Percentiles rank a stretch among this genome's conserved stretches.
phyloP scores from a whole-genome alignment of 2,329 filamentous ascomycete genomes.

The Lomentospora prolificans region DNA sequence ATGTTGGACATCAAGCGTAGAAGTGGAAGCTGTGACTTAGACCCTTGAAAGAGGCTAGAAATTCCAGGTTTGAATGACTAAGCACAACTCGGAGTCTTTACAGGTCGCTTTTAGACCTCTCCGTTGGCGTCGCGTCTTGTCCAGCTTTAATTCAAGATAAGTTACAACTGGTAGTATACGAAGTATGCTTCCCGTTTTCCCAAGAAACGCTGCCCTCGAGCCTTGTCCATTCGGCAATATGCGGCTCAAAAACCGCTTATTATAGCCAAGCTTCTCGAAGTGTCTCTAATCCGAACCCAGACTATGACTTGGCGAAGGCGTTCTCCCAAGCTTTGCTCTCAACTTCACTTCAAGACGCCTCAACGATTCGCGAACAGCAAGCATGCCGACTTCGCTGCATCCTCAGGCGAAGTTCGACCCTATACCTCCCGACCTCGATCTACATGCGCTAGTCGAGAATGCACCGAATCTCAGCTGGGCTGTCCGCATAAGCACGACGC shows the following conservation, averaged over 20 bases:
- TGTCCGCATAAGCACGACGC: conserved; percentile 65
- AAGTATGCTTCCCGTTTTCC: no score
- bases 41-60: background rate
- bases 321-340: background rate
- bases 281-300: no score
- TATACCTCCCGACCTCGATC: conserved; percentile 74
- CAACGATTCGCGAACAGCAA: conserved; percentile 15
- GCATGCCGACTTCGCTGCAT: conserved; percentile 65
- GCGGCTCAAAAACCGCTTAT: no score
- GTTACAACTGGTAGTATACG: no score
- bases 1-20: background rate
- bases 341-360: background rate
- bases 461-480: conserved; percentile 83
- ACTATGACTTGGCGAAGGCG: background rate
- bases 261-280: no score
- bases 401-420: conserved; percentile 87
- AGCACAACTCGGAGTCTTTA: background rate
- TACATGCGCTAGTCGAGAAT: conserved; percentile 63
- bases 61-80: background rate
- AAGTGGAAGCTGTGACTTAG: background rate
- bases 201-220: no score
- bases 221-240: no score
- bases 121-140: background rate
- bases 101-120: background rate
- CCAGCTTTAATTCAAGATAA: no score